Conservation (phyloP, 371 early-diverging fungal genomes). For the Lichtheimia hyalospora region DNA sequence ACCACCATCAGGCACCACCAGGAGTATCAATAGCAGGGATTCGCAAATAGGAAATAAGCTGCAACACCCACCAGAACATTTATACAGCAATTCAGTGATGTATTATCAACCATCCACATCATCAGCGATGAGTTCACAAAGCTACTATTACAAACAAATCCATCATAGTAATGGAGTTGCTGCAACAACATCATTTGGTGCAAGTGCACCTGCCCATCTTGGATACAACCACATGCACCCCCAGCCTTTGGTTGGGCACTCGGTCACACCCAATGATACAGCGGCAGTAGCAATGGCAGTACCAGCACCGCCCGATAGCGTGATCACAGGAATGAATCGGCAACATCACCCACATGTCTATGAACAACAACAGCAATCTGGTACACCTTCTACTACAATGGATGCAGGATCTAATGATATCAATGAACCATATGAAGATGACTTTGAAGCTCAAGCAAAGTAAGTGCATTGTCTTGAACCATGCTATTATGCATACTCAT, state of each 20-base stretch:
- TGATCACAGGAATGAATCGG: not conserved
- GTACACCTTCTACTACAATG: not conserved
- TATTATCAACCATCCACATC: conserved; percentile 9
- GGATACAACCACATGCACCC: conserved; percentile 25
- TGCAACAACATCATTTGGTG: conserved; percentile 8
- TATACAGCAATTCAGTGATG: conserved; percentile 4
- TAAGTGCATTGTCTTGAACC: conserved; percentile 10
- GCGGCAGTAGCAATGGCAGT: conserved; percentile 6
- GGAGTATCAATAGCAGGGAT: not conserved
- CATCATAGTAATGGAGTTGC: too few relatives aligned
- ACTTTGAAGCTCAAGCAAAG: conserved; percentile 32
- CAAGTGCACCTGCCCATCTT: conserved; percentile 24
- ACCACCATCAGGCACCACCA: not conserved
- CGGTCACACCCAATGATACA: conserved; percentile 6
- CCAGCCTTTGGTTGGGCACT: conserved; percentile 10
- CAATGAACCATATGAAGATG: conserved; percentile 21
- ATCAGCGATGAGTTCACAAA: conserved; percentile 4
- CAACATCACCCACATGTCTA: not conserved
- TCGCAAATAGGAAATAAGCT: not conserved
- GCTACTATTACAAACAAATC: conserved; percentile 9
- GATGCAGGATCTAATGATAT: not conserved
- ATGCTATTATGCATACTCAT: too few relatives aligned
- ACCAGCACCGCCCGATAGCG: not conserved
- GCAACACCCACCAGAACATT: not conserved
- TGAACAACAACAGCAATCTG: not conserved